phyloP scores from a whole-genome alignment of 352 stramenopile species.

The Halophytophthora batemanensis region DNA sequence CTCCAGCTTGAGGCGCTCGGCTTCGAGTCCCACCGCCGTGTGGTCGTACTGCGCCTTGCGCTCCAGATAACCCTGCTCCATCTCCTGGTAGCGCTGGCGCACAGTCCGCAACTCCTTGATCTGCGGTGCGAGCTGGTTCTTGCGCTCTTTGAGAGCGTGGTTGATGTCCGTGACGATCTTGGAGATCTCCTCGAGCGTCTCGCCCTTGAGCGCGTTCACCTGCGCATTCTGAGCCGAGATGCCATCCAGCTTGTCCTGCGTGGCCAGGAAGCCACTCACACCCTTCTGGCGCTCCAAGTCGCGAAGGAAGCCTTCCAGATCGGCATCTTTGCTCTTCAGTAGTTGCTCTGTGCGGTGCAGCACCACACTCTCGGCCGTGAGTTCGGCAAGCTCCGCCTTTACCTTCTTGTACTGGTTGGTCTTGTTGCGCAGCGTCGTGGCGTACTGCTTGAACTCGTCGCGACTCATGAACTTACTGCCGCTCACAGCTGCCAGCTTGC shows the following conservation, averaged over 20 bases:
- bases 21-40: constrained; percentile 81
- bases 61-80: constrained; percentile 86
- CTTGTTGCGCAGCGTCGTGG: constrained; percentile 87
- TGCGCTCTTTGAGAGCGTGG: constrained; percentile 87
- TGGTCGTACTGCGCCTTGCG: constrained; percentile 90
- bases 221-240: constrained; percentile 86
- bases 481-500: constrained; percentile 41
- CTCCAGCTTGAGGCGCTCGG: constrained; percentile 88
- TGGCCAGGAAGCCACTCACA: constrained; percentile 84
- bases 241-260: constrained; percentile 84
- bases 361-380: constrained; percentile 88
- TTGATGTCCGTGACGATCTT: constrained; percentile 91
- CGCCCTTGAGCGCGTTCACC: constrained; percentile 89
- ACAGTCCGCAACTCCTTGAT: constrained; percentile 90
- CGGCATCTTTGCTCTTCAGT: constrained; percentile 80
- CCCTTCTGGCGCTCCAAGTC: constrained; percentile 84
- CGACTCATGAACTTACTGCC: constrained; percentile 81
- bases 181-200: constrained; percentile 94
- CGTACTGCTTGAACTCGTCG: constrained; percentile 91
- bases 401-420: constrained; percentile 90
- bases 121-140: constrained; percentile 90
- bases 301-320: constrained; percentile 83
- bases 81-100: constrained; percentile 87
- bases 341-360: constrained; percentile 91
- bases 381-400: constrained; percentile 82